These are phyloP conservation scores for Hericium rajendrae DNA, from an alignment of 768 basidiomycete species.

Conservation along the genomic window DNA sequence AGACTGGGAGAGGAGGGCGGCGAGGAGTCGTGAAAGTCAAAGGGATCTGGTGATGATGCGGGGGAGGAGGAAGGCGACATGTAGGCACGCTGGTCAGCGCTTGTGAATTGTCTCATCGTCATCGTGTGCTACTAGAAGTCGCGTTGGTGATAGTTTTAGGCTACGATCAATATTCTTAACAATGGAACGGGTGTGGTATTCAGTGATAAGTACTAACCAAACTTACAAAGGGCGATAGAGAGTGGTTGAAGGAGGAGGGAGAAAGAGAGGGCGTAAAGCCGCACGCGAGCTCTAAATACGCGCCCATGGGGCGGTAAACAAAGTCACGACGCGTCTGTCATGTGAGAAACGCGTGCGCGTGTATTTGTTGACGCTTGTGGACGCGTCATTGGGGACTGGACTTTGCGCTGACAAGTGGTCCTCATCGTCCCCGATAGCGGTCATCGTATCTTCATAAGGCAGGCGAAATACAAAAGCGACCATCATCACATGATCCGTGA, in stretches of 20 bases:
- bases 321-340: background rate
- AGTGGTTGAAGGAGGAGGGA: background rate
- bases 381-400: background rate
- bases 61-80: background rate
- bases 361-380: background rate
- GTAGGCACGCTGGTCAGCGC: background rate
- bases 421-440: too few species aligned
- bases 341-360: background rate
- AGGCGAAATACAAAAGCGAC: too few species aligned
- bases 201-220: too few species aligned
- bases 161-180: background rate
- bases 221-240: too few species aligned
- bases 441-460: too few species aligned
- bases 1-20: conserved; percentile 11
- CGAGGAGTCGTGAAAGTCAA: conserved; percentile 1
- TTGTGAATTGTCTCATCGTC: background rate
- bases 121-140: background rate
- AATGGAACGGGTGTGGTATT: background rate
- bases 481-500: too few species aligned
- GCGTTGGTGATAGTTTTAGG: background rate
- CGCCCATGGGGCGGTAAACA: background rate
- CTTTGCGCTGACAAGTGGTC: background rate
- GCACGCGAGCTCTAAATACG: background rate
- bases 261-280: background rate
- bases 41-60: background rate